A percentile compares a stretch with the other conserved stretches of the same genome.
These are phyloP conservation scores for Aspergillus panamensis DNA, from an alignment of 495 filamentous ascomycete genomes.

Conservation along the genomic window DNA sequence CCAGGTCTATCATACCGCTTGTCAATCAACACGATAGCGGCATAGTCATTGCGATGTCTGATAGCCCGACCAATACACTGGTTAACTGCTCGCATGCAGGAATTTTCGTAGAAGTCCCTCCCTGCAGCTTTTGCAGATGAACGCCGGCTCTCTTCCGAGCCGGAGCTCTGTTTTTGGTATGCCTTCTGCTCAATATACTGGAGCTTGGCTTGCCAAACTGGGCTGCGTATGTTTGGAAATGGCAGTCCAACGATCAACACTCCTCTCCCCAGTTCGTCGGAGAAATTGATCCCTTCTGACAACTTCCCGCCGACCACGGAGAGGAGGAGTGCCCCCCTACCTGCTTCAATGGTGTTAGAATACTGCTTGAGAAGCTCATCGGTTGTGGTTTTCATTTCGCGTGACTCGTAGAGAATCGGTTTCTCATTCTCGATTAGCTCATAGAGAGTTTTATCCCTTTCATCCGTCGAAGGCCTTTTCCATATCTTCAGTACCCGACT, in stretches of 20 bases:
- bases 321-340: slow-evolving; percentile 76
- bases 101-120: slow-evolving; percentile 88
- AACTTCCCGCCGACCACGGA: slow-evolving; percentile 93
- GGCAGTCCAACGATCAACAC: slow-evolving; percentile 88
- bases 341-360: slow-evolving; percentile 59
- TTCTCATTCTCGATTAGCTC: slow-evolving; percentile 55
- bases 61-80: slow-evolving; percentile 94
- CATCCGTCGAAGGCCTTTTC: slow-evolving; percentile 45
- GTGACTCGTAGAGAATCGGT: slow-evolving; percentile 60
- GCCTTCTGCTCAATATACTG: slow-evolving; percentile 78
- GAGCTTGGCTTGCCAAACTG: slow-evolving; percentile 89
- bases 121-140: slow-evolving; percentile 58
- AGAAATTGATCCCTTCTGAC: slow-evolving; percentile 98
- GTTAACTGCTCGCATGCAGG: slow-evolving; percentile 95
- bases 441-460: slow-evolving; percentile 30
- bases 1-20: slow-evolving; percentile 64
- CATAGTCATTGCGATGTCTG: slow-evolving; percentile 82
- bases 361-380: slow-evolving; percentile 74
- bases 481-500: slow-evolving; percentile 66
- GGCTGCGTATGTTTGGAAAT: slow-evolving; percentile 85
- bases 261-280: slow-evolving; percentile 81
- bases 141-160: slow-evolving; percentile 34
- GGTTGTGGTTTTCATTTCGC: slow-evolving; percentile 45
- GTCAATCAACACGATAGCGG: slow-evolving; percentile 83
- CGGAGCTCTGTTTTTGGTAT: slow-evolving; percentile 34